phyloP scores from a whole-genome alignment of 2,329 filamentous ascomycete genomes.

The Didymella lethalis region DNA sequence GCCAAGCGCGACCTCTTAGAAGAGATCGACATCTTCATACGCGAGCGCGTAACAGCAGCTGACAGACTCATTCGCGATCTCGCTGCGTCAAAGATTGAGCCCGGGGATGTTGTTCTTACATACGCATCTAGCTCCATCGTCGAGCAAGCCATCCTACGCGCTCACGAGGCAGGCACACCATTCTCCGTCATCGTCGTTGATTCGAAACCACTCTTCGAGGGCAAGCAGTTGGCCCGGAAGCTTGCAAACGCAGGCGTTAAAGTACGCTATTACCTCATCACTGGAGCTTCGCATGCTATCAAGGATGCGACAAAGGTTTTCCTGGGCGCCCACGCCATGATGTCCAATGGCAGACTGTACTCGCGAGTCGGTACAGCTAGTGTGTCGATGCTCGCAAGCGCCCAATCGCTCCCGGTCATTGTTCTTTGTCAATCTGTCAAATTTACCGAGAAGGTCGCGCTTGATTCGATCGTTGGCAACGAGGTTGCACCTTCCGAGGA shows the following conservation, averaged over 20 bases:
- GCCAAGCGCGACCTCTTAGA: constrained; percentile 81
- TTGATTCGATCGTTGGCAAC: constrained; percentile 93
- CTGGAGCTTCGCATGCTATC: constrained; percentile 77
- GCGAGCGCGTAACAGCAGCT: constrained; percentile 86
- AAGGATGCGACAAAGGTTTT: constrained; percentile 76
- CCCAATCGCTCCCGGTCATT: constrained; percentile 79
- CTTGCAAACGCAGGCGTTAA: constrained; percentile 74
- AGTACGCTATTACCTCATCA: constrained; percentile 82
- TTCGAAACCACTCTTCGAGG: constrained; percentile 73
- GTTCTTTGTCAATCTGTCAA: constrained; percentile 95
- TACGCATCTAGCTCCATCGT: constrained; percentile 88
- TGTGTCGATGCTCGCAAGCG: constrained; percentile 81
- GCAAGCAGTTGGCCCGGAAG: constrained; percentile 73
- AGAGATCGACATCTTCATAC: constrained; percentile 87
- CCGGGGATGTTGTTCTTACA: constrained; percentile 84
- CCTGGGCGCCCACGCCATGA: constrained; percentile 88
- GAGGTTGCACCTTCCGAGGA: constrained; percentile 83
- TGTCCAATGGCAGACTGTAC: constrained; percentile 91
- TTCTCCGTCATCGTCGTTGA: constrained; percentile 90
- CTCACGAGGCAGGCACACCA: constrained; percentile 71
- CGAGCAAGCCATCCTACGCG: constrained; percentile 79
- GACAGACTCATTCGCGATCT: constrained; percentile 84
- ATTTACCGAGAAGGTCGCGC: constrained; percentile 86
- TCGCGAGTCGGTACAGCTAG: constrained; percentile 86
- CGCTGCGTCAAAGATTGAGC: constrained; percentile 76